Base-by-base conservation (phyloP, 768 basidiomycete species). In the Lactifluus rugatus region DNA sequence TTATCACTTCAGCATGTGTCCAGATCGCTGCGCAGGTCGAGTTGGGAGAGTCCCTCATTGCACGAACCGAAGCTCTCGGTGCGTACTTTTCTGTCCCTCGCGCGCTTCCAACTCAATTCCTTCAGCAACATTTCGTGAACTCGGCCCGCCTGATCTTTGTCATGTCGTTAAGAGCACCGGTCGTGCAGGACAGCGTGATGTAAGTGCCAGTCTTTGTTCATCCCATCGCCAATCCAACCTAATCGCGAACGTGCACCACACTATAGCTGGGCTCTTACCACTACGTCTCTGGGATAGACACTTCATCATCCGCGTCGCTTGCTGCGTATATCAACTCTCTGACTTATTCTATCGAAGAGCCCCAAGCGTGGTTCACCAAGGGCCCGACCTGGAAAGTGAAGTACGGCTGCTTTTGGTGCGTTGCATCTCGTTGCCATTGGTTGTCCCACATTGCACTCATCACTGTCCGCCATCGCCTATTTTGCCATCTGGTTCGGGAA, bases 311-410 rank as follows among this genome's bases (percentile, higher is more conserved):
- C 19, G 96, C 96, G 3, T 95, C 93, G 0, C 79, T 99, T 28
- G 96, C 96, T 5, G 95, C 96, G 11, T 99, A 99, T 72, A 89
- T 98, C 72, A 98, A 99, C 74, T 96, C 93, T 23, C 78, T 98
- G n/a, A 95, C 92, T 6, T 98, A 97, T 68, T 82, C 87, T 17
- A 85, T 98, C 61, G 96, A 97, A 67, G 93, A 94, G 63, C 83
- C 78, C 55, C 81, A 84, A 26, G 85, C 90, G 3, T 99, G 96
- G 96, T 96, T 96, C 69, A 83, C 85, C 34, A 90, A 89, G 67
- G 79, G 84, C 5, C 74, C 85, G 3, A 73, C 79, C 7, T 98
- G 92, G 91, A 95, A 93, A 70, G 90, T 99, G 21, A 79, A 85
- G 60, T 88, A 87, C 66, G 96, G 96, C 2, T 92, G 87, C 52